Evolutionary conservation across 73 alveolate species (phyloP), one percentile per base, ranked within the genome.

Genomic region (Halteria grandinella): DNA sequence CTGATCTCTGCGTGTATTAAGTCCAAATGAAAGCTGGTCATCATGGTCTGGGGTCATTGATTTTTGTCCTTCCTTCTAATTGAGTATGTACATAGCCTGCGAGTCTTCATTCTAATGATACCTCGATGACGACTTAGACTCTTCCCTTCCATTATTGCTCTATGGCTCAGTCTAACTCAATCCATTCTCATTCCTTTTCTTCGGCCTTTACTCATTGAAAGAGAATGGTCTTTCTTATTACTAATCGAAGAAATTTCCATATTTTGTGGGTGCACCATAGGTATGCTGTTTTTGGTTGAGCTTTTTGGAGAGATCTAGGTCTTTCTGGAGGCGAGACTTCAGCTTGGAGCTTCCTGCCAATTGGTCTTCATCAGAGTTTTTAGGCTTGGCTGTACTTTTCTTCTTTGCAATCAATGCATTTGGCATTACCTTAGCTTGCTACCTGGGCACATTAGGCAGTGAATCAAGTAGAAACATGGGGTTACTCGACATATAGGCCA

Each of bases 201-300:
- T 12, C 37, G 37, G 1, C 43, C 77, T 40, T 49, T 60, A 6
- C 24, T 60, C 3, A 39, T 33, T 60, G 43, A 60, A 36, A 18
- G 77, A 60, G 43, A 60, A 60, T 5, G 77, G 77, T 36, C 77
- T 32, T 2, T 60, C 77, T 21, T 18, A 18, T 15, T 55, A 60
- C 5, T 21, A 4, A 3, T 15, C 8, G 5, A 40, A 23, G 43
- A 15, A 60, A 14, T 60, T 31, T n/a, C n/a, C n/a, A n/a, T n/a
- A n/a, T 37, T 37, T 15, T 36, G 20, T 36, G 8, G 43, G 14
- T 24, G 21, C 34, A 4, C 20, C n/a, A 37, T 11, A 36, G 12
- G 37, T 23, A 21, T 60, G 18, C 15, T 60, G 37, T 11, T 37
- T 5, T 1, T 37, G 7, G 29, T 15, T 29, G 14, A 57, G 31